Base-by-base conservation (phyloP, 2,329 filamentous ascomycete species). In the Beauveria scarabaeidicola region DNA sequence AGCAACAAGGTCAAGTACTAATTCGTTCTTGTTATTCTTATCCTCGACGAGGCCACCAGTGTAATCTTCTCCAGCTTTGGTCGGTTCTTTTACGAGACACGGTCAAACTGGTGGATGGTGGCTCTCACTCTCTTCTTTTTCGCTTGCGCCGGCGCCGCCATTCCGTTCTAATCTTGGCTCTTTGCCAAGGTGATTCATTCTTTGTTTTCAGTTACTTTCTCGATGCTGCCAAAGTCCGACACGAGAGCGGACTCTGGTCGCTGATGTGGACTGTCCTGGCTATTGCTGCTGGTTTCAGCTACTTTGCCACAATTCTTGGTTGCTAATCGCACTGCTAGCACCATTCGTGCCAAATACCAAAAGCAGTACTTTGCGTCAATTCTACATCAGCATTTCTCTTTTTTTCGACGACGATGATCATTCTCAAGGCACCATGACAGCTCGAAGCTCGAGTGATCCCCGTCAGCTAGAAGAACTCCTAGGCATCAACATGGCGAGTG, bases 1-100 rank as follows among this genome's bases (percentile, higher is more conserved):
- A 50, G 15, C 15, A 19, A 7, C 38, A 15, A n/a, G 15, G 8
- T n/a, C 17, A n/a, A n/a, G 15, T 11, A 51, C 63, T 65, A 10
- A 68, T 51, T 25, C 19, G 19, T 38, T 44, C 10, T 52, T 29
- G 7, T 7, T 27, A 89, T 90, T 47, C 76, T 91, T 2, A 85
- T 92, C 41, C 77, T 94, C 6, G 88, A 93, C 66, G 88, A 93
- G 70, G 89, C 89, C 0, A 91, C 88, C 0, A 88, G 84, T 60
- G 85, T 87, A n/a, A 69, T 86, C 23, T 66, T 82, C 43, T 70
- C 70, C 27, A 82, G 82, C 60, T 85, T 86, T 59, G 80, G 81
- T 0, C 74, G 77, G 21, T 72, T 87, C 5, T 71, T 87, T 3
- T 78, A 74, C 61, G 84, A 87, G 65, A 82, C 85, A 60, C 74